phyloP scores from a whole-genome alignment of 257 asterid genomes.

The Solanum verrucosum region DNA sequence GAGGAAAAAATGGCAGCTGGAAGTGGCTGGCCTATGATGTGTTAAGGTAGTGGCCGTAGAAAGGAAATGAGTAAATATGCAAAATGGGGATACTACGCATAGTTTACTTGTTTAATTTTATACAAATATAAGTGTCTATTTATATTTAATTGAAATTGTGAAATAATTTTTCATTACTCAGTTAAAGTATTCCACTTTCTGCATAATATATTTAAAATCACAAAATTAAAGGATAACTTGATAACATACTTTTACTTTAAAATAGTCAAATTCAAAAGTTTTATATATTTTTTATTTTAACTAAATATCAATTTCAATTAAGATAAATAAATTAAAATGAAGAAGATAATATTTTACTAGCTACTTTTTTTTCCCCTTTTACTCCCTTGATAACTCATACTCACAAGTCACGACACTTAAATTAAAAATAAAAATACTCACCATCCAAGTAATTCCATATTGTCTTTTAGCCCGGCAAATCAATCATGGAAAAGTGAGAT shows the following conservation, averaged over 20 bases:
- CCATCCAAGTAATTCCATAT: rapidly evolving
- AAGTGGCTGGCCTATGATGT: not conserved
- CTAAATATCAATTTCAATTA: not conserved
- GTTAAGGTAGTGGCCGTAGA: not conserved
- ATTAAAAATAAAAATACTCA: no score
- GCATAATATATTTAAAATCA: no score
- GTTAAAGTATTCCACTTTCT: no score
- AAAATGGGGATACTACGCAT: not conserved
- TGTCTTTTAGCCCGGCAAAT: not conserved
- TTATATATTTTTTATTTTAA: not conserved
- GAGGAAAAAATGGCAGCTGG: not conserved
- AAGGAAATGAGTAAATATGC: not conserved
- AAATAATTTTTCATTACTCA: no score
- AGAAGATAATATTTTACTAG: rapidly evolving
- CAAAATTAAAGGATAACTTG: no score
- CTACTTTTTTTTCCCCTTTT: not conserved
- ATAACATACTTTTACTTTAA: not conserved
- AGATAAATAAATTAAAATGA: not conserved
- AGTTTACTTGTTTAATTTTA: not conserved
- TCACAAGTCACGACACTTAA: rapidly evolving
- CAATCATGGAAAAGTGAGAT: not conserved
- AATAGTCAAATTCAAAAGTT: not conserved
- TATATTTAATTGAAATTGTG: rapidly evolving
- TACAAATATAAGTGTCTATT: not conserved
- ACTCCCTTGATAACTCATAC: not conserved